A percentile compares a stretch with the other conserved stretches of the same genome.
Evolutionary conservation across 2,329 filamentous ascomycete genomes (phyloP).

Genomic region (Microdochium nivale): DNA sequence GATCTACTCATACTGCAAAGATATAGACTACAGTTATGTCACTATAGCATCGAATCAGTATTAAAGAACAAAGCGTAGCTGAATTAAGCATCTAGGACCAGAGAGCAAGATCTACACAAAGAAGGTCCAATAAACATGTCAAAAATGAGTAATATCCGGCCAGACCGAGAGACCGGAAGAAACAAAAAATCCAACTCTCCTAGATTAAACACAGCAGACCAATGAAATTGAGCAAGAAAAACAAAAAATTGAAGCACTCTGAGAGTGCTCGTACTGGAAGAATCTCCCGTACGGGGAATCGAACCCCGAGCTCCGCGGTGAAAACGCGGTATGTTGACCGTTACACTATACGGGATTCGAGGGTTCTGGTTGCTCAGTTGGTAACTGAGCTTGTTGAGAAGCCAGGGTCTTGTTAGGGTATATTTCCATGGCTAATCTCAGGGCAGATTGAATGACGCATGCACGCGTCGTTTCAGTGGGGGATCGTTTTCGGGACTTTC

Average conservation of each 20-base stretch:
- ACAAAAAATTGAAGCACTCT: neutral
- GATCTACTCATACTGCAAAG: too few species aligned
- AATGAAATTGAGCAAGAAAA: neutral
- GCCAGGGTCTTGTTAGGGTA: neutral
- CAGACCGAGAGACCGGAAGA: too few species aligned
- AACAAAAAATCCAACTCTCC: neutral
- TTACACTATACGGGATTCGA: slow-evolving; percentile 2
- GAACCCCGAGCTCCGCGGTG: slow-evolving; percentile 3
- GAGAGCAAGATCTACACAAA: too few species aligned
- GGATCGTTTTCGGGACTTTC: too few species aligned
- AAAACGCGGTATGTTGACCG: slow-evolving; percentile 3
- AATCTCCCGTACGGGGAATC: slow-evolving; percentile 3
- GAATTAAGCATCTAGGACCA: too few species aligned
- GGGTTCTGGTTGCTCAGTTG: neutral
- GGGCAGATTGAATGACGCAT: neutral
- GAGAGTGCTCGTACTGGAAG: neutral
- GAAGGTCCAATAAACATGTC: too few species aligned
- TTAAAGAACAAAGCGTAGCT: too few species aligned
- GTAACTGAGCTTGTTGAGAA: neutral
- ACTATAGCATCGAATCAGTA: too few species aligned
- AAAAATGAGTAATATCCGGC: too few species aligned
- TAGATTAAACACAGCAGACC: neutral
- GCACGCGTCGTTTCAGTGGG: too few species aligned
- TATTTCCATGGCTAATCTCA: neutral
- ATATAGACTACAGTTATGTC: too few species aligned